Percentiles rank a stretch among this genome's conserved stretches.
phyloP scores from a whole-genome alignment of 768 basidiomycete species.

The Collybiopsis confluens region DNA sequence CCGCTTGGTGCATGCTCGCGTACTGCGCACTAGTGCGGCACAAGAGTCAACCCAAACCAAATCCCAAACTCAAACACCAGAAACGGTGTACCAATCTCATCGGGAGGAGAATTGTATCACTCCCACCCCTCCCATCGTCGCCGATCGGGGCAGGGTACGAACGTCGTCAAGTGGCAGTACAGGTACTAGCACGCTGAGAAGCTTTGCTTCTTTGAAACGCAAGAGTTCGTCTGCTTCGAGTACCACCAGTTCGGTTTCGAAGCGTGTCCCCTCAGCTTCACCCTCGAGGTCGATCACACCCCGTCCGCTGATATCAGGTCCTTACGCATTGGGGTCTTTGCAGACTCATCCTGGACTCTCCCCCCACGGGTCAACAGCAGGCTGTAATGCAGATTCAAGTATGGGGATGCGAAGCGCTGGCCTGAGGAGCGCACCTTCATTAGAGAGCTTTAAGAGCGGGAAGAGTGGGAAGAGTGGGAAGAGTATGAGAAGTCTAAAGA shows the following conservation, averaged over 20 bases:
- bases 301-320: conserved; percentile 40
- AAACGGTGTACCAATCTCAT: no score
- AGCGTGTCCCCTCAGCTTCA: background rate
- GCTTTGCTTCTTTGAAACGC: conserved; percentile 5
- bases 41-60: conserved; percentile 7
- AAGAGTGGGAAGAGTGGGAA: conserved; percentile 23
- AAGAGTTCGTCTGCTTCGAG: conserved; percentile 2
- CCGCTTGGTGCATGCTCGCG: background rate
- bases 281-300: conserved; percentile 4
- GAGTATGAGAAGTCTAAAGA: conserved; percentile 6
- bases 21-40: background rate
- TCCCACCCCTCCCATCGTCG: no score
- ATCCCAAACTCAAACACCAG: no score
- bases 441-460: conserved; percentile 44
- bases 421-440: conserved; percentile 34
- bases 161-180: conserved; percentile 5
- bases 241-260: background rate
- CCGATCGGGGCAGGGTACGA: conserved; percentile 20
- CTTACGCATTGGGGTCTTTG: conserved; percentile 38
- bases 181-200: conserved; percentile 5
- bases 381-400: background rate
- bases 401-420: conserved; percentile 2
- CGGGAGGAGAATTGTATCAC: conserved; percentile 18
- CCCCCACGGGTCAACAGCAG: background rate
- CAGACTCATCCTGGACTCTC: background rate